Conservation (phyloP, 441 rosid genomes). For the Eruca vesicaria region DNA sequence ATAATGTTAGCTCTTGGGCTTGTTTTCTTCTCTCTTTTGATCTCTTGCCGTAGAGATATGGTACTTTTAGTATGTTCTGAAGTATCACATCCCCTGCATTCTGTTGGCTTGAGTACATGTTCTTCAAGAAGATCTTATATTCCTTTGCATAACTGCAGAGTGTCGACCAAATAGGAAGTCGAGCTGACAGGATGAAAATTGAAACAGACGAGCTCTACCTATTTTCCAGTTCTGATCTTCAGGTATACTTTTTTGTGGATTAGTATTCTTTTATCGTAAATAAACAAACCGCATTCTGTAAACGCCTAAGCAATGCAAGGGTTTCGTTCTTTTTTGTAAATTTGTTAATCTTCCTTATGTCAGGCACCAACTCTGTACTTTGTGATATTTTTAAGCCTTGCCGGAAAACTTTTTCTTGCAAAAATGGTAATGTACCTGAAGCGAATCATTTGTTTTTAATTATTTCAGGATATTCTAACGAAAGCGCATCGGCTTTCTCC, state of each 20-base stretch:
- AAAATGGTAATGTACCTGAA: constrained; percentile 3
- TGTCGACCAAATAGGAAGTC: constrained; percentile 85
- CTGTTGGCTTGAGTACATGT: neutral
- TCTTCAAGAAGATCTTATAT: neutral
- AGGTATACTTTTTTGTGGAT: constrained; percentile 44
- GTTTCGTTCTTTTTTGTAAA: neutral
- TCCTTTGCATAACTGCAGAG: constrained; percentile 54
- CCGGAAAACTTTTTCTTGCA: neutral
- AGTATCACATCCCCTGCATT: neutral
- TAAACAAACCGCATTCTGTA: neutral
- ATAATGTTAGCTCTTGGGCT: constrained; percentile 3
- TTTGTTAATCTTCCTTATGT: neutral
- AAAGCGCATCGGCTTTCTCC: constrained; percentile 70
- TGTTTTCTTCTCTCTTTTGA: neutral
- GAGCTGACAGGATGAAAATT: constrained; percentile 83
- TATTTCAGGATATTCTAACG: constrained; percentile 65
- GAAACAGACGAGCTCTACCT: constrained; percentile 64
- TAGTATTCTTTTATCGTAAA: neutral
- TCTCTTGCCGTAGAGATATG: neutral
- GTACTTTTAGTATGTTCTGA: neutral
- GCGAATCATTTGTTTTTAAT: neutral
- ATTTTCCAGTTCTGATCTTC: constrained; percentile 87
- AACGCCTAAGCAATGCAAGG: neutral
- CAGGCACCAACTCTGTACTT: neutral
- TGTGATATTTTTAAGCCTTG: constrained; percentile 1